phyloP scores from a whole-genome alignment of 179 eudicot genomes.

The Dionaea muscipula region DNA sequence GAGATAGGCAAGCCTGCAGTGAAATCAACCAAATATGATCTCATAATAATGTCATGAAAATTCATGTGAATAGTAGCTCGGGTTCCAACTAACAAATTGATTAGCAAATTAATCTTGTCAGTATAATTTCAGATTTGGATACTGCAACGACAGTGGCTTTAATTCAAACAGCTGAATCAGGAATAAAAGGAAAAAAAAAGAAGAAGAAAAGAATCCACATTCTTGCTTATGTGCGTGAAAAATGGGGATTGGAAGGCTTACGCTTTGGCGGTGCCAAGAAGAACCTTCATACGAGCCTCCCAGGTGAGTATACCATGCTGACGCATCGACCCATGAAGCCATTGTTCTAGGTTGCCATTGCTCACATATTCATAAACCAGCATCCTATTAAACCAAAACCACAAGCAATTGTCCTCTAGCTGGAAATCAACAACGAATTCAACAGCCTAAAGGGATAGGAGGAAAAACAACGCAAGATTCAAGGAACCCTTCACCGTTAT shows the following conservation, averaged over 20 bases:
- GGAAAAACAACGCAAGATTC: not conserved
- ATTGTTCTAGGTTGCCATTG: conserved; percentile 88
- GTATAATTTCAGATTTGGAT: not conserved
- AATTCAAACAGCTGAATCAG: not conserved
- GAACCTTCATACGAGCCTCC: conserved; percentile 92
- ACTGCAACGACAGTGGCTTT: not conserved
- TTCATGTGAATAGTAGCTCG: not conserved
- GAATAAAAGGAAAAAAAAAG: no score
- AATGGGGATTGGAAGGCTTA: conserved; percentile 26
- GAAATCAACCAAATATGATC: conserved; percentile 6
- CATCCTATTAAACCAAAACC: conserved; percentile 33
- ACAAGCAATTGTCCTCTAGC: not conserved
- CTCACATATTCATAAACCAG: conserved; percentile 84
- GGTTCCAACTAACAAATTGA: not conserved
- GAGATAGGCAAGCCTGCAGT: conserved; percentile 76
- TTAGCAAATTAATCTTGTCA: not conserved
- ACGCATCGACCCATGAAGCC: conserved; percentile 89
- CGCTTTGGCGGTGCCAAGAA: conserved; percentile 86
- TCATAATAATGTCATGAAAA: not conserved
- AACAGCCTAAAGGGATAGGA: not conserved
- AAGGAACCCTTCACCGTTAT: not conserved
- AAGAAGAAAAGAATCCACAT: not conserved
- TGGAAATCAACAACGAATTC: not conserved
- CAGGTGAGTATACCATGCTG: conserved; percentile 66
- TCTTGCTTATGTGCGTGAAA: not conserved